Evolutionary conservation across 768 basidiomycete genomes (phyloP).

Genomic region (Royoungia palumana): DNA sequence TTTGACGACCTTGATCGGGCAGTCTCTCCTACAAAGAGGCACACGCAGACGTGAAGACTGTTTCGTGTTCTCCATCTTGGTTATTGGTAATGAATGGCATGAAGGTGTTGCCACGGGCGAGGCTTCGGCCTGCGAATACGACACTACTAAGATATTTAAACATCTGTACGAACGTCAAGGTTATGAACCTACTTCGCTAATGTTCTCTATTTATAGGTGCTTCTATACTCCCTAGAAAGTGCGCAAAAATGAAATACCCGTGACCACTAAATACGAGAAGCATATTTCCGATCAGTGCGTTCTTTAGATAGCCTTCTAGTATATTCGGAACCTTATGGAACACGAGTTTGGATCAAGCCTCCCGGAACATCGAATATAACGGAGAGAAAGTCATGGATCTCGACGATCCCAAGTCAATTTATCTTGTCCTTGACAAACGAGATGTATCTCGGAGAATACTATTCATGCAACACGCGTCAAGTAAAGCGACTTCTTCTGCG

Average conservation of each 20-base stretch:
- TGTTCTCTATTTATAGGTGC: slow-evolving; percentile 43
- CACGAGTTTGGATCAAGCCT: slow-evolving; percentile 53
- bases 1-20: no score
- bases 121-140: slow-evolving; percentile 71
- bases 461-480: slow-evolving; percentile 67
- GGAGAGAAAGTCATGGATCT: slow-evolving; percentile 74
- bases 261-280: slow-evolving; percentile 51
- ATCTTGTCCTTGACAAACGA: slow-evolving; percentile 80
- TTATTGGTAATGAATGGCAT: slow-evolving; percentile 5
- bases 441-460: slow-evolving; percentile 71
- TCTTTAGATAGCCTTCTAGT: neutral
- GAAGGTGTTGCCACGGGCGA: slow-evolving; percentile 68
- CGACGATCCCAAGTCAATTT: slow-evolving; percentile 77
- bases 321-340: neutral
- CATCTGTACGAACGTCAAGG: slow-evolving; percentile 58
- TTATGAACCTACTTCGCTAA: neutral
- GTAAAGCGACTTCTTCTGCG: slow-evolving; percentile 39
- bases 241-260: slow-evolving; percentile 53
- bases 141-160: slow-evolving; percentile 72
- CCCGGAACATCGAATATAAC: slow-evolving; percentile 53
- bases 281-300: slow-evolving; percentile 54
- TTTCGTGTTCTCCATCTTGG: neutral
- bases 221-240: slow-evolving; percentile 85
- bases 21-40: no score
- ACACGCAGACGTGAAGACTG: slow-evolving; percentile 5